Conservation (phyloP, 202 grass and related monocot genomes). For the Zizania palustris region DNA sequence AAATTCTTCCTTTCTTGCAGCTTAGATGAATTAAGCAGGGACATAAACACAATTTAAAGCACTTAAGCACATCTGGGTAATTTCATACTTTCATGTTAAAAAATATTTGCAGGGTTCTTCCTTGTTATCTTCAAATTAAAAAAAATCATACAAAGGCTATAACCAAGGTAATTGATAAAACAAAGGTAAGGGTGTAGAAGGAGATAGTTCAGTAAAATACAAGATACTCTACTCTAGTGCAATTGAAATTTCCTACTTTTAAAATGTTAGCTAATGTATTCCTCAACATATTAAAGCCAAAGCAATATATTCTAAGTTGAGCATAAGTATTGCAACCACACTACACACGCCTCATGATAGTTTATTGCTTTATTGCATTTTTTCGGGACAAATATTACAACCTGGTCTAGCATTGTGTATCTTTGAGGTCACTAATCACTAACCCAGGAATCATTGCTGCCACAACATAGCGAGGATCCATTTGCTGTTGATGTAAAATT, state of each 20-base stretch:
- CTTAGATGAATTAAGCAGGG: slow-evolving; percentile 23
- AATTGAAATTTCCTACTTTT: slow-evolving; percentile 24
- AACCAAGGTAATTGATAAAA: slow-evolving; percentile 1
- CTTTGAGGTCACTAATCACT: not conserved
- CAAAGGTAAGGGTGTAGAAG: slow-evolving; percentile 20
- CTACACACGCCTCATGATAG: not conserved
- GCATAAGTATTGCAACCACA: slow-evolving; percentile 15
- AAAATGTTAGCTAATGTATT: slow-evolving; percentile 24
- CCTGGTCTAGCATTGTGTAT: not conserved
- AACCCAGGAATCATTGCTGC: not conserved
- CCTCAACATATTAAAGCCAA: not conserved
- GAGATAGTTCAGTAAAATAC: slow-evolving; percentile 30
- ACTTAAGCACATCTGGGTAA: not conserved
- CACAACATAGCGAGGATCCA: not conserved
- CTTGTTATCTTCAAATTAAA: not conserved
- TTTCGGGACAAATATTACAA: slow-evolving; percentile 10
- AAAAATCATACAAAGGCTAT: not conserved
- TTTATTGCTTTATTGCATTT: slow-evolving; percentile 15
- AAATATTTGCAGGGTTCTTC: not conserved
- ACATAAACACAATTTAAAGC: slow-evolving; percentile 18
- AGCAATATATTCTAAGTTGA: too few relatives aligned
- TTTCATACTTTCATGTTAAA: not conserved
- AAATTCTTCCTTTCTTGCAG: too few relatives aligned
- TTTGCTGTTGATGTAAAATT: not conserved
- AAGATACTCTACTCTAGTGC: not conserved